Conservation (phyloP, 306 rosid species). For the Malus sieversii region DNA sequence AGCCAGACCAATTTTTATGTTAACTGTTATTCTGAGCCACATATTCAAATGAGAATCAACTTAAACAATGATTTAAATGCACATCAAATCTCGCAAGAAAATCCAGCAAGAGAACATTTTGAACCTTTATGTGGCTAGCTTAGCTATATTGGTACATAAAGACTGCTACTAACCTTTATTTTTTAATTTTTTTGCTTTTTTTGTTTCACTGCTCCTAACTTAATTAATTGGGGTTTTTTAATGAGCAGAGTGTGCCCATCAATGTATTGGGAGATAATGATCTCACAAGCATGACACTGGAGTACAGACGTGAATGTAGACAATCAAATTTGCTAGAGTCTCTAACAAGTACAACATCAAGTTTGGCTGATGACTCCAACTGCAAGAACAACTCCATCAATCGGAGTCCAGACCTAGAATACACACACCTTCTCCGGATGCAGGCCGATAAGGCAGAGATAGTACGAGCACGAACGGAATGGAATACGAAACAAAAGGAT, state of each 20-base stretch:
- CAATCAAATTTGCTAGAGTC: constrained; percentile 73
- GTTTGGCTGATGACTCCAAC: constrained; percentile 22
- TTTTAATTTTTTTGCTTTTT: too few relatives aligned
- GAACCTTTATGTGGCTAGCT: not conserved
- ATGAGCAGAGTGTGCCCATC: constrained; percentile 69
- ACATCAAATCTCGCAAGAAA: not conserved
- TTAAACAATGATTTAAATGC: not conserved
- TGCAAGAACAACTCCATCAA: constrained; percentile 31
- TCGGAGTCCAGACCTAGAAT: constrained; percentile 38
- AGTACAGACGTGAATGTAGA: constrained; percentile 74
- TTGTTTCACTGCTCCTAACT: too few relatives aligned
- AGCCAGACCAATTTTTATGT: too few relatives aligned
- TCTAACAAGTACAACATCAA: constrained; percentile 50
- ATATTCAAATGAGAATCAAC: not conserved
- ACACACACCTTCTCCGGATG: constrained; percentile 81
- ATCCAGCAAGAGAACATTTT: not conserved
- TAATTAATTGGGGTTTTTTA: not conserved
- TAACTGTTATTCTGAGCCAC: not conserved
- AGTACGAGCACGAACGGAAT: constrained; percentile 73
- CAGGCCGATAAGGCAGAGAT: constrained; percentile 53
- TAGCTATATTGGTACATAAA: not conserved
- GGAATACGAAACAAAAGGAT: constrained; percentile 37
- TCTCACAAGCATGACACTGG: constrained; percentile 73
- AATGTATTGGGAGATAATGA: constrained; percentile 49
- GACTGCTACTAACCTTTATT: not conserved